Percentiles rank a stretch among this genome's conserved stretches.
Conservation (phyloP, 768 basidiomycete genomes). For the Boletus pseudo-olivaceus region DNA sequence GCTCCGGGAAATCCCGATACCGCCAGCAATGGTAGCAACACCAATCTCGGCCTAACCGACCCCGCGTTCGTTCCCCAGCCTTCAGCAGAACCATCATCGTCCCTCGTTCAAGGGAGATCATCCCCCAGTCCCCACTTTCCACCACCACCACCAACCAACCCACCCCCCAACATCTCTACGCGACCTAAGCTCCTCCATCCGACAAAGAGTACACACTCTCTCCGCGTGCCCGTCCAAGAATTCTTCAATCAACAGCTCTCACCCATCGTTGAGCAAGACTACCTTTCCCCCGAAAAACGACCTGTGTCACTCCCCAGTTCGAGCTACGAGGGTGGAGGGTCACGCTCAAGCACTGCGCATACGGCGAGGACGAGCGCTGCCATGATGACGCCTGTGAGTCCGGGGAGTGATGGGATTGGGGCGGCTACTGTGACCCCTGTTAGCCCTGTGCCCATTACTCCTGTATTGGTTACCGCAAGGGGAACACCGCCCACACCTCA, state of each 20-base stretch:
- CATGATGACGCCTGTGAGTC: slow-evolving; percentile 26
- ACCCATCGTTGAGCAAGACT: slow-evolving; percentile 65
- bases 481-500: slow-evolving; percentile 13
- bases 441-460: slow-evolving; percentile 26
- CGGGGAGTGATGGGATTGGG: slow-evolving; percentile 13
- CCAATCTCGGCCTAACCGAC: not conserved
- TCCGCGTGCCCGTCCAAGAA: slow-evolving; percentile 37
- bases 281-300: slow-evolving; percentile 49
- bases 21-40: slow-evolving; percentile 4
- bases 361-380: slow-evolving; percentile 34
- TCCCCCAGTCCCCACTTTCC: slow-evolving; percentile 34
- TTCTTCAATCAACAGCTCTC: slow-evolving; percentile 45
- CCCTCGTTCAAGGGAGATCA: slow-evolving; percentile 16
- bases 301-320: slow-evolving; percentile 32
- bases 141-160: slow-evolving; percentile 30
- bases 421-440: slow-evolving; percentile 29
- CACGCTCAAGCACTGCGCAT: slow-evolving; percentile 26
- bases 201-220: slow-evolving; percentile 40
- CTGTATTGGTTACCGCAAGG: slow-evolving; percentile 19
- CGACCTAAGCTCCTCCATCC: slow-evolving; percentile 32
- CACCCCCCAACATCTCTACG: slow-evolving; percentile 26
- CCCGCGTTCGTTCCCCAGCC: not conserved
- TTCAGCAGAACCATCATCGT: slow-evolving; percentile 8
- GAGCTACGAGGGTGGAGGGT: slow-evolving; percentile 24
- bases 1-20: slow-evolving; percentile 5